Conservation (phyloP, 1,139 yeast species). For the Saccharomycopsis hybrid region DNA sequence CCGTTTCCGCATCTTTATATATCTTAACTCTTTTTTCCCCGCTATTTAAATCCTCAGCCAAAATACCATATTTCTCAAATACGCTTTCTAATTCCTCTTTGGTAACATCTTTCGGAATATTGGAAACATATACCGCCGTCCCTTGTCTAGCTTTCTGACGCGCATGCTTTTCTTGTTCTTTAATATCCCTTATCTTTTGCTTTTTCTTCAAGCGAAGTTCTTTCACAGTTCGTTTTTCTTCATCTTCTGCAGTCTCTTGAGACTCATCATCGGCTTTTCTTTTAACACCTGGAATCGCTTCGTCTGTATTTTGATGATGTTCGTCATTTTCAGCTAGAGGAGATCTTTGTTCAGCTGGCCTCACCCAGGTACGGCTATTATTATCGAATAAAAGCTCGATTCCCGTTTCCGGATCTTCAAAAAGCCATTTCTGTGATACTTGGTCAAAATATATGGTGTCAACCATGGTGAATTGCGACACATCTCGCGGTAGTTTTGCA, state of each 20-base stretch:
- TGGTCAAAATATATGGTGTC: constrained; percentile 14
- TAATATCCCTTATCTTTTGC: constrained; percentile 26
- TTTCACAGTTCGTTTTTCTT: constrained; percentile 20
- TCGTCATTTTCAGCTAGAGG: neutral
- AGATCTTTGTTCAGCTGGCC: neutral
- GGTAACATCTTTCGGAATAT: constrained; percentile 44
- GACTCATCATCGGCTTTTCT: constrained; percentile 1
- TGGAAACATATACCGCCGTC: constrained; percentile 47
- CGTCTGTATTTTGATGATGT: too few relatives aligned
- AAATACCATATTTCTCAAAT: constrained; percentile 54
- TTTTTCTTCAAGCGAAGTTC: constrained; percentile 24
- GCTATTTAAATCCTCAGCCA: constrained; percentile 41
- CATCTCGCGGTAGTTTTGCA: constrained; percentile 1
- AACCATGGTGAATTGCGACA: constrained; percentile 6
- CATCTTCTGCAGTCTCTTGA: constrained; percentile 21
- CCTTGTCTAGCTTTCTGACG: constrained; percentile 20
- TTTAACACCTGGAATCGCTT: too few relatives aligned
- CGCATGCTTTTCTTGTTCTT: constrained; percentile 24
- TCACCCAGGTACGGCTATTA: neutral
- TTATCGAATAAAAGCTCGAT: constrained; percentile 5
- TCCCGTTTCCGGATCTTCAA: constrained; percentile 10
- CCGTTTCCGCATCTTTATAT: constrained; percentile 40
- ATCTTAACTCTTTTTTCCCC: constrained; percentile 42
- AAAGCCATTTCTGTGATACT: constrained; percentile 6
- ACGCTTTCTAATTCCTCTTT: constrained; percentile 37